A percentile compares a stretch with the other conserved stretches of the same genome.
phyloP scores from a whole-genome alignment of 495 filamentous ascomycete genomes.

The Aspergillus cavernicola region DNA sequence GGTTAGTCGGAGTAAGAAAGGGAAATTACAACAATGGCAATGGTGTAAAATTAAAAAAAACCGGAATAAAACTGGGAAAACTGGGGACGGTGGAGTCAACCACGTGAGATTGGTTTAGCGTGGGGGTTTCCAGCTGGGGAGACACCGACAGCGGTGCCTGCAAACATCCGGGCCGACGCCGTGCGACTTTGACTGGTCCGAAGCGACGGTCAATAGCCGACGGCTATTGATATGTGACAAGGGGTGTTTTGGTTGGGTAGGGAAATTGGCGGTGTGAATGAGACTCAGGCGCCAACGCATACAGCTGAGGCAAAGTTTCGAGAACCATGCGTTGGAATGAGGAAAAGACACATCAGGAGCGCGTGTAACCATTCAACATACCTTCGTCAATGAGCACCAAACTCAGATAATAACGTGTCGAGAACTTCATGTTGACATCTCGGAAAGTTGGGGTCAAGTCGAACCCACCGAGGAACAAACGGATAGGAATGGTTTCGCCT shows the following conservation, averaged over 20 bases:
- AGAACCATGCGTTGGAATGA: neutral
- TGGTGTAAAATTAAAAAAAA: constrained; percentile 10
- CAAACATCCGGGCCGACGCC: constrained; percentile 20
- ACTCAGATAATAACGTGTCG: constrained; percentile 95
- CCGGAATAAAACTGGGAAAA: neutral
- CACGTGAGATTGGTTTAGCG: constrained; percentile 32
- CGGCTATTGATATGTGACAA: constrained; percentile 29
- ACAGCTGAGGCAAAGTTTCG: neutral
- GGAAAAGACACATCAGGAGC: constrained; percentile 2
- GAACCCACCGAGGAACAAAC: constrained; percentile 96
- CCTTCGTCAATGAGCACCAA: constrained; percentile 96
- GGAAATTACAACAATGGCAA: constrained; percentile 1
- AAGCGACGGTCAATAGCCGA: constrained; percentile 32
- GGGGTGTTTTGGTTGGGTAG: constrained; percentile 4
- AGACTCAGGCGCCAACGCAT: constrained; percentile 16
- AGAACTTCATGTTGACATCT: constrained; percentile 99
- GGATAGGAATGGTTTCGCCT: constrained; percentile 96
- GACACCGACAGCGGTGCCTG: constrained; percentile 5
- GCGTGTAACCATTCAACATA: constrained; percentile 32
- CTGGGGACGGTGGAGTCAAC: constrained; percentile 22
- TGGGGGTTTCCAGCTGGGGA: constrained; percentile 32
- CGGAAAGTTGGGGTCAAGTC: constrained; percentile 98
- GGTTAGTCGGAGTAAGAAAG: neutral
- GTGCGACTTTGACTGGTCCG: constrained; percentile 17
- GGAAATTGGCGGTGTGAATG: constrained; percentile 5